A percentile compares a stretch with the other conserved stretches of the same genome.
These are phyloP conservation scores for Zizania palustris DNA, from an alignment of 202 grass and related monocot genomes.

Conservation along the genomic window DNA sequence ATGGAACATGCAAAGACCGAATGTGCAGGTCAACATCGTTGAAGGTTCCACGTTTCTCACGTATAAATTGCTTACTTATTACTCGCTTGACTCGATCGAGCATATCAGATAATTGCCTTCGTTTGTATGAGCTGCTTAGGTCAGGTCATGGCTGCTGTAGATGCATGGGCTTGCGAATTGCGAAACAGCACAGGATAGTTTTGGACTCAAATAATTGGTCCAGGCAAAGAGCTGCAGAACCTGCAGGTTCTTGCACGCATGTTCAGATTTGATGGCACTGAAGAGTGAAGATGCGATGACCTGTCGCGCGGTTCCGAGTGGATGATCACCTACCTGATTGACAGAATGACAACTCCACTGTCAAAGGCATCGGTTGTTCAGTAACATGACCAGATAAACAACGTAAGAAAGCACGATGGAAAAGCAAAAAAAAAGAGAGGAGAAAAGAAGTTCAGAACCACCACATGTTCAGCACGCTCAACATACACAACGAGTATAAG, in stretches of 20 bases:
- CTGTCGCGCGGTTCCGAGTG: background rate
- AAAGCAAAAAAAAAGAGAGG: too few relatives aligned
- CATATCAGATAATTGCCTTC: background rate
- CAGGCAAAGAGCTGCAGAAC: too few relatives aligned
- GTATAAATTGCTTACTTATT: too few relatives aligned
- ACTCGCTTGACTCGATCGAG: too few relatives aligned
- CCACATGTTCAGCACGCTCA: background rate
- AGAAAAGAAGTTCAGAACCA: too few relatives aligned
- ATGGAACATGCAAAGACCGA: background rate
- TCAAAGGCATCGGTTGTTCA: background rate
- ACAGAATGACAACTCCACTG: background rate
- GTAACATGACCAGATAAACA: background rate
- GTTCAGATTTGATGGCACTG: background rate
- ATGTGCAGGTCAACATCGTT: background rate
- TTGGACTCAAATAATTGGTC: too few relatives aligned
- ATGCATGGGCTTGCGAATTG: too few relatives aligned
- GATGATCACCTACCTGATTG: constrained; percentile 6
- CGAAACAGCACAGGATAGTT: too few relatives aligned
- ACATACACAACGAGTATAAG: background rate
- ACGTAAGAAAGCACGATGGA: too few relatives aligned
- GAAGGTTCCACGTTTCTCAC: background rate
- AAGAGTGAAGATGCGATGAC: background rate
- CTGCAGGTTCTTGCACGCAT: background rate
- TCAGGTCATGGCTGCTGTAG: too few relatives aligned
- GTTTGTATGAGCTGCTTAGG: too few relatives aligned